Evolutionary conservation across 331 rosid genomes (phyloP).

Genomic region (Erythrophleum ivorense): DNA sequence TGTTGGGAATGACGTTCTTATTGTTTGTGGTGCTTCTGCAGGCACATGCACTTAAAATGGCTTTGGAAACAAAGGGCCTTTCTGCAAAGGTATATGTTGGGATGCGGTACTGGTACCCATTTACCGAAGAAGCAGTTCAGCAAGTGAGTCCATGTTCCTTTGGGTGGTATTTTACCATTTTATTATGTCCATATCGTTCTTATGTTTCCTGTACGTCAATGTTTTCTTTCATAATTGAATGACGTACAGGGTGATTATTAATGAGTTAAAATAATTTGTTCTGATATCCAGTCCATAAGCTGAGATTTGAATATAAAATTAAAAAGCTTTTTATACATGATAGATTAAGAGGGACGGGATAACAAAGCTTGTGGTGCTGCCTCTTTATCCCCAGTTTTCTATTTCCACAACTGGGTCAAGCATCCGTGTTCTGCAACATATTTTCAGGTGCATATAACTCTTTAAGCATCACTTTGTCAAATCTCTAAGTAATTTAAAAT

Average conservation of each 20-base stretch:
- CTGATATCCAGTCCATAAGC: slow-evolving; percentile 13
- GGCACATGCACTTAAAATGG: slow-evolving; percentile 85
- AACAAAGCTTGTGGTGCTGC: slow-evolving; percentile 95
- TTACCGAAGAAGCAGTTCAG: slow-evolving; percentile 95
- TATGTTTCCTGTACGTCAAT: background rate
- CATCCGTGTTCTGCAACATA: slow-evolving; percentile 72
- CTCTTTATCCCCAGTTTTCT: slow-evolving; percentile 96
- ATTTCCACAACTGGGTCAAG: slow-evolving; percentile 99
- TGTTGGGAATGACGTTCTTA: background rate
- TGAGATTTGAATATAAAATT: slow-evolving; percentile 32
- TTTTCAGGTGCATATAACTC: slow-evolving; percentile 65
- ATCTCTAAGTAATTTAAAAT: slow-evolving; percentile 11
- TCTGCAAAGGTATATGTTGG: slow-evolving; percentile 86
- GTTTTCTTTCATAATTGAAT: slow-evolving; percentile 29
- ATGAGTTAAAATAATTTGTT: slow-evolving; percentile 17
- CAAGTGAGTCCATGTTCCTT: slow-evolving; percentile 60
- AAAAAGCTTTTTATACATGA: slow-evolving; percentile 34
- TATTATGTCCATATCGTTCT: slow-evolving; percentile 16
- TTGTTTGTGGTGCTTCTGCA: slow-evolving; percentile 44
- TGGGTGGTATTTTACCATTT: slow-evolving; percentile 26
- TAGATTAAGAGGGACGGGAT: slow-evolving; percentile 91
- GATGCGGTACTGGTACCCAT: slow-evolving; percentile 98
- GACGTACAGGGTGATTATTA: background rate
- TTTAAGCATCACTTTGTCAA: slow-evolving; percentile 1
- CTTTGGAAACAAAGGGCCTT: slow-evolving; percentile 81